These are phyloP conservation scores for Acacia crassicarpa DNA, from an alignment of 306 rosid genomes.

Conservation along the genomic window DNA sequence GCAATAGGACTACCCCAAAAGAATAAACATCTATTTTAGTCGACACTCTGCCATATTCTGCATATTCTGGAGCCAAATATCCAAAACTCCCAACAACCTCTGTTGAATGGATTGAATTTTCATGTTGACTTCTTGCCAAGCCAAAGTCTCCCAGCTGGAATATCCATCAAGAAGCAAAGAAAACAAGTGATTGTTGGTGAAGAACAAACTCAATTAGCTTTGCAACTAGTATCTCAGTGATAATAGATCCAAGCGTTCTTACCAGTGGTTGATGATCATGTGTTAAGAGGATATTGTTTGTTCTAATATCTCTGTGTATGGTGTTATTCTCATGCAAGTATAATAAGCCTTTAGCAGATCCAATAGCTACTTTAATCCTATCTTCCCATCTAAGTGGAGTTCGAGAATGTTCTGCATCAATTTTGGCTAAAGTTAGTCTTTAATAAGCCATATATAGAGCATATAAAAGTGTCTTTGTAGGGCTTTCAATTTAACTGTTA, in stretches of 20 bases:
- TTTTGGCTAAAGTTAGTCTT: slow-evolving; percentile 3
- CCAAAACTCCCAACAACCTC: slow-evolving; percentile 83
- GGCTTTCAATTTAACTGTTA: background rate
- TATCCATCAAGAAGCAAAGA: slow-evolving; percentile 1
- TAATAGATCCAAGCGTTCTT: slow-evolving; percentile 27
- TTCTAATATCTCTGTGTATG: slow-evolving; percentile 85
- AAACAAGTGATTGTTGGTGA: slow-evolving; percentile 5
- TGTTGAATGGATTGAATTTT: slow-evolving; percentile 51
- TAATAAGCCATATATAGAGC: background rate
- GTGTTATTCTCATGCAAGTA: slow-evolving; percentile 73
- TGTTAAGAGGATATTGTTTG: slow-evolving; percentile 82
- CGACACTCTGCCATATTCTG: slow-evolving; percentile 80
- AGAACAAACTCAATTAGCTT: background rate
- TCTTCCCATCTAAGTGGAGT: slow-evolving; percentile 64
- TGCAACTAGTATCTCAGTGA: background rate
- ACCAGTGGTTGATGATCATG: slow-evolving; percentile 77
- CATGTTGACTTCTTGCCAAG: slow-evolving; percentile 65
- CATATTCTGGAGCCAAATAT: slow-evolving; percentile 94
- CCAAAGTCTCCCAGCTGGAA: slow-evolving; percentile 88
- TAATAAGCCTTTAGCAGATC: slow-evolving; percentile 74
- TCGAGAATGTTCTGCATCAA: slow-evolving; percentile 52
- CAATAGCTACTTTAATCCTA: slow-evolving; percentile 73
- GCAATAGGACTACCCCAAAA: slow-evolving; percentile 78
- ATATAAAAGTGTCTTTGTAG: background rate
- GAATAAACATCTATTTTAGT: slow-evolving; percentile 86